Evolutionary conservation across 2,329 filamentous ascomycete genomes (phyloP), one percentile per base, ranked within the genome.

Genomic region (Calonectria pauciramosa): DNA sequence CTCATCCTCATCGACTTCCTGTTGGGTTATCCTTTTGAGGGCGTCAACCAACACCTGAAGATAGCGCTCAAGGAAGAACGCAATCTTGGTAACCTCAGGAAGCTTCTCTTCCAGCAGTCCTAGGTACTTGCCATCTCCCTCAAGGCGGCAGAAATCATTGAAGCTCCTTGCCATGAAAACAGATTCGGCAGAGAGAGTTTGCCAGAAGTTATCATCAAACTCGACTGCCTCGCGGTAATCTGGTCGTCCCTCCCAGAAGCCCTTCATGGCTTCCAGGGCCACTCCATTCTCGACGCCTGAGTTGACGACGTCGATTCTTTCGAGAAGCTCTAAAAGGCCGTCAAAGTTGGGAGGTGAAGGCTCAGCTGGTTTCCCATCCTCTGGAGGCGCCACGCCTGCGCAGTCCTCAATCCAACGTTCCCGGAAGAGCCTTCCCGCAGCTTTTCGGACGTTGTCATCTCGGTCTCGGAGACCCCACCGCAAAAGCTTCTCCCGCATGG

Each of bases 351-450:
- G 94, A 1, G 90, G 89, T 1, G 91, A 89, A 8, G 91, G 86
- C 73, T 92, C 89, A 20, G 86, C 86, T 7, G 90, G 89, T 63
- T 90, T 89, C 36, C 90, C 90, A 13, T 90, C 91, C 23, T 89
- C 88, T 64, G 91, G 90, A 47, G 93, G 90, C 10, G 89, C 87
- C 1, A 91, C 89, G 2, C 93, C 93, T 8, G 94, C 96, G 80
- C 96, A 98, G 82, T 99, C 95, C 82, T 99, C 96, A 75, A 99
- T 96, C 97, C 97, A 99, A n/a, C 95, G 92, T 82, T 98, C 96
- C 75, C 94, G 93, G 86, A 99, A 99, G 9, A 99, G 89, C 59
- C 95, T 93, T 10, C 94, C 95, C 4, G 97, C 95, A 11, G 96
- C 96, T 84, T 98, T 98, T 68, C 96, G 93, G 16, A 99, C 97